These are phyloP conservation scores for Aristolochia fimbriata DNA, from an alignment of 164 flowering plant genomes.

Conservation along the genomic window DNA sequence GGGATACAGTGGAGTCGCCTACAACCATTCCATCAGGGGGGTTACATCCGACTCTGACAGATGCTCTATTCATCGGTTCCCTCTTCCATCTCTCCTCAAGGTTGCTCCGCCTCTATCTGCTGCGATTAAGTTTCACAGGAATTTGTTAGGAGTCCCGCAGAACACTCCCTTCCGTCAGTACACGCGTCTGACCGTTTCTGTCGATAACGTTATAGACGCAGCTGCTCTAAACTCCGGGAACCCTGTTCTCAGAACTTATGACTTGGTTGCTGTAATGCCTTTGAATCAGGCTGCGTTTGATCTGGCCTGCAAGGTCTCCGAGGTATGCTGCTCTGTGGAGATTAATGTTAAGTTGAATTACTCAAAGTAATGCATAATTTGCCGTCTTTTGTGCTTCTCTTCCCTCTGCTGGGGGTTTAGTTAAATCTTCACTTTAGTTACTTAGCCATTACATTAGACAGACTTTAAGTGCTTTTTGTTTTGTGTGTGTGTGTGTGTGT, in stretches of 20 bases:
- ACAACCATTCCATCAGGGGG: slow-evolving; percentile 62
- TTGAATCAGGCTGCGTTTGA: slow-evolving; percentile 57
- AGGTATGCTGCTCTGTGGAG: slow-evolving; percentile 29
- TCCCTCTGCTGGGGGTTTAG: no score
- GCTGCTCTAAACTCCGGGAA: slow-evolving; percentile 57
- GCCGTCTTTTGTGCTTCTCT: no score
- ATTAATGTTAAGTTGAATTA: not conserved
- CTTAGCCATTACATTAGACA: no score
- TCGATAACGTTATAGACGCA: slow-evolving; percentile 37
- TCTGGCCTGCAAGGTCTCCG: slow-evolving; percentile 58
- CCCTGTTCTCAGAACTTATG: slow-evolving; percentile 62
- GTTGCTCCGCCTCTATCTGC: slow-evolving; percentile 41
- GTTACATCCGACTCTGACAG: slow-evolving; percentile 64
- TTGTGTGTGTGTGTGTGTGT: no score
- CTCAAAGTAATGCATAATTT: no score
- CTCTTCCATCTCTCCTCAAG: slow-evolving; percentile 46
- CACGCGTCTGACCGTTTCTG: slow-evolving; percentile 68
- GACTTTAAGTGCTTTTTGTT: no score
- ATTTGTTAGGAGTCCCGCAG: slow-evolving; percentile 39
- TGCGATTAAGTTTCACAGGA: slow-evolving; percentile 60
- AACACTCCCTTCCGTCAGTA: slow-evolving; percentile 81
- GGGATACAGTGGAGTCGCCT: slow-evolving; percentile 80
- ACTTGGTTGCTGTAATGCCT: slow-evolving; percentile 71
- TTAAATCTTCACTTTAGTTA: no score
- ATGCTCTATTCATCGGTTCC: slow-evolving; percentile 55